Evolutionary conservation across 2,329 filamentous ascomycete species (phyloP), one percentile per base, ranked within the genome.

Genomic region (Hypomyces perniciosus): DNA sequence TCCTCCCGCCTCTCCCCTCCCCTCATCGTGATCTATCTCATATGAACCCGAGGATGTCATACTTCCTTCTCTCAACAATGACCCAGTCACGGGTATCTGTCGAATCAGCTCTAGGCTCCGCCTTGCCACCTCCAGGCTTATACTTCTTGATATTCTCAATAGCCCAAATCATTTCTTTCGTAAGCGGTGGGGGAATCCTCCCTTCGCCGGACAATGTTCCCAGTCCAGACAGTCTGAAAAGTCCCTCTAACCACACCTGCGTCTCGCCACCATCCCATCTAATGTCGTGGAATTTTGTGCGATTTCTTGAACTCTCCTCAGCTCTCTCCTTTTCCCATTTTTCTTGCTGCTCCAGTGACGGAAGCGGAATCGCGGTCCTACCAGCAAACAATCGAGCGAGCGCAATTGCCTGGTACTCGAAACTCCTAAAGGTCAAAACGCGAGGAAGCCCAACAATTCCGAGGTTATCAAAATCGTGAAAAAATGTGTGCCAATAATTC

Each of bases 371-470:
- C 0, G 67, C 57, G 30, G 73, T 70, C 10, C 77, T 64, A 0
- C 66, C 66, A 0, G 76, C 63, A 56, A 73, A 79, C 0, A 78
- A 56, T 2, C 78, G 66, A 3, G 78, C 76, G 0, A 80, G 61
- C 1, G 77, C 76, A 38, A 80, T 65, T 2, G 75, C 77, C 59
- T 80, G 78, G 54, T 80, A 80, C 59, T 80, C 78, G 54, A 80
- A 80, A 34, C 73, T 75, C 6, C 77, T 62, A 51, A 80, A 80
- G 0, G 76, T 79, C 9, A 78, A 60, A 0, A 72, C 72, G 1
- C 76, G 70, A 2, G 77, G 77, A 5, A 80, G 59, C 0, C 79
- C 79, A 0, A 81, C 69, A 8, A 80, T 64, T 0, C 68, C 79
- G 0, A 83, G 62, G 0, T 72, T 76, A 0, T 69, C 61, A 38